These are phyloP conservation scores for Diplodia seriata DNA, from an alignment of 2,329 filamentous ascomycete species.

Conservation along the genomic window DNA sequence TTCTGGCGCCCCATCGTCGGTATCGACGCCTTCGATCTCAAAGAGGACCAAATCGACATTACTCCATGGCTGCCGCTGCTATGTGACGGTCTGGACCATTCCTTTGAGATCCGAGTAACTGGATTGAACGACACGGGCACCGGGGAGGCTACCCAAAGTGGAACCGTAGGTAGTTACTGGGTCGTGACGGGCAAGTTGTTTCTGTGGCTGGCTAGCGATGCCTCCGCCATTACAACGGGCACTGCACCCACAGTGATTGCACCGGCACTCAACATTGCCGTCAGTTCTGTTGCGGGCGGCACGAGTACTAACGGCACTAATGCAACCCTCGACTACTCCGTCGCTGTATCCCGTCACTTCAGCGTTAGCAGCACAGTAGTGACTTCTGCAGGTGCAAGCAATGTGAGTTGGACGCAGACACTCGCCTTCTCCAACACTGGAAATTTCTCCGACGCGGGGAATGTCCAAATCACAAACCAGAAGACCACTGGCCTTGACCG, in stretches of 20 bases:
- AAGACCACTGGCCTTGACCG: constrained; percentile 58
- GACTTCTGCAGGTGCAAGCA: constrained; percentile 54
- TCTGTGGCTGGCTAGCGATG: constrained; percentile 67
- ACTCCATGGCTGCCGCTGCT: constrained; percentile 76
- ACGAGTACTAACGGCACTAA: constrained; percentile 61
- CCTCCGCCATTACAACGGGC: constrained; percentile 61
- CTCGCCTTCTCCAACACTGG: constrained; percentile 65
- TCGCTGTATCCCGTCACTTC: constrained; percentile 63
- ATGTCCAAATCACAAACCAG: constrained; percentile 61
- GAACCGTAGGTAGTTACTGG: constrained; percentile 72
- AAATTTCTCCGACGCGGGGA: constrained; percentile 61
- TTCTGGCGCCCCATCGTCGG: constrained; percentile 81
- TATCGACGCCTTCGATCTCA: constrained; percentile 78
- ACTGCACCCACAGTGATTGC: constrained; percentile 44
- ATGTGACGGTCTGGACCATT: constrained; percentile 69
- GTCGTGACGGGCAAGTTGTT: constrained; percentile 81
- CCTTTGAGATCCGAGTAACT: constrained; percentile 70
- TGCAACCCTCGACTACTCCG: constrained; percentile 65
- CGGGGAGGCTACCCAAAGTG: constrained; percentile 49
- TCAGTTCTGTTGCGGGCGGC: constrained; percentile 57
- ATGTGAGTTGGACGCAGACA: constrained; percentile 64
- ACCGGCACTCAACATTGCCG: constrained; percentile 55
- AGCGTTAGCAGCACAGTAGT: constrained; percentile 60
- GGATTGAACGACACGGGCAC: constrained; percentile 67
- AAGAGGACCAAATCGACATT: constrained; percentile 82